Evolutionary conservation across 768 basidiomycete genomes (phyloP).

Genomic region (Sarcodon aspratus): DNA sequence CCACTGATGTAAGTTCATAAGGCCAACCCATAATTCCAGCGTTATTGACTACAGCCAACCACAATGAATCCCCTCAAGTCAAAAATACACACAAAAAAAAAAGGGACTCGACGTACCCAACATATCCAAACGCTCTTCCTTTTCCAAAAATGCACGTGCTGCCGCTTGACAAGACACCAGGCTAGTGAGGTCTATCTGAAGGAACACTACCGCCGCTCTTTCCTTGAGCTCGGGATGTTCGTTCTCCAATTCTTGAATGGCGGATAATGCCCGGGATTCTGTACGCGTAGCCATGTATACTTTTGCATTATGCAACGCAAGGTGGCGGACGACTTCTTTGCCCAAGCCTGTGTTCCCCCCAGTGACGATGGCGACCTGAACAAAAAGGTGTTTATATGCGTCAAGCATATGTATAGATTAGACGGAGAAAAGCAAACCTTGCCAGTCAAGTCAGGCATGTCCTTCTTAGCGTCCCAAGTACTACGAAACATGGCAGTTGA

Average conservation of each 20-base stretch:
- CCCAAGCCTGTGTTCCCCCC: slow-evolving; percentile 39
- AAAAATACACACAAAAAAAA: too few relatives aligned
- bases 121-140: too few relatives aligned
- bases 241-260: slow-evolving; percentile 22
- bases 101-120: too few relatives aligned
- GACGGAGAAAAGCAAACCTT: too few relatives aligned
- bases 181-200: slow-evolving; percentile 32
- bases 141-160: slow-evolving; percentile 30
- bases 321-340: slow-evolving; percentile 33
- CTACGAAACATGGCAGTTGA: too few relatives aligned
- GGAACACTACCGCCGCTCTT: slow-evolving; percentile 28
- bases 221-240: slow-evolving; percentile 28
- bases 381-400: slow-evolving; percentile 7
- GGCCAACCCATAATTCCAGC: too few relatives aligned
- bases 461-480: too few relatives aligned
- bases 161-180: slow-evolving; percentile 24
- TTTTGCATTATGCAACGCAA: slow-evolving; percentile 21
- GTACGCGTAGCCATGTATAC: slow-evolving; percentile 19
- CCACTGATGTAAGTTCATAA: too few relatives aligned
- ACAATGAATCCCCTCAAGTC: too few relatives aligned
- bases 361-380: slow-evolving; percentile 21
- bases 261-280: slow-evolving; percentile 12
- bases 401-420: not conserved
- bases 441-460: slow-evolving; percentile 34
- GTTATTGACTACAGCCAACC: too few relatives aligned